Conservation (phyloP, 805 yeast species). For the Wickerhamiella allomyrinae region DNA sequence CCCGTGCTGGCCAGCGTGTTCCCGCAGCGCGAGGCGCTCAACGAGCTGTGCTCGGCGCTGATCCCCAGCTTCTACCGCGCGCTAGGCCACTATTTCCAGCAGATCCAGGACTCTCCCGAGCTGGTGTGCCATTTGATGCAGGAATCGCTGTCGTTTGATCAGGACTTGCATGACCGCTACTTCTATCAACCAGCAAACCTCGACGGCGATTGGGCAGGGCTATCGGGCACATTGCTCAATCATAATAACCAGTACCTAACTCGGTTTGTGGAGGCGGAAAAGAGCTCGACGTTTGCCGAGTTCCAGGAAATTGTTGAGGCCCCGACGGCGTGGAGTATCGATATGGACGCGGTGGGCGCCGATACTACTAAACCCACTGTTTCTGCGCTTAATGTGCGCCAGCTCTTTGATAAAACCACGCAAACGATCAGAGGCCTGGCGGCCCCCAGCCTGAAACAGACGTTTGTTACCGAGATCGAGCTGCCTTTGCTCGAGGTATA, state of each 20-base stretch:
- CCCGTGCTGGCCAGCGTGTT: constrained; percentile 11
- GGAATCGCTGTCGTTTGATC: constrained; percentile 47
- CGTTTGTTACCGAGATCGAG: constrained; percentile 46
- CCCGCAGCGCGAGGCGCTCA: constrained; percentile 21
- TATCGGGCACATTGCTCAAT: constrained; percentile 22
- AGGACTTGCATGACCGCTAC: constrained; percentile 31
- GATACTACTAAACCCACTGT: constrained; percentile 43
- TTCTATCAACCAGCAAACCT: constrained; percentile 31
- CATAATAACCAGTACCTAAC: constrained; percentile 24
- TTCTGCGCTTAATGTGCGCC: constrained; percentile 43
- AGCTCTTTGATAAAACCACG: constrained; percentile 43
- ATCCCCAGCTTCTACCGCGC: constrained; percentile 23
- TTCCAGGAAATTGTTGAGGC: constrained; percentile 29
- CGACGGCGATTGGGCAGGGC: constrained; percentile 31
- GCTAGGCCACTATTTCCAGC: constrained; percentile 8
- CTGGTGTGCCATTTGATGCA: constrained; percentile 43
- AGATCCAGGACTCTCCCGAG: constrained; percentile 26
- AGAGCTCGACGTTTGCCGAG: constrained; percentile 4
- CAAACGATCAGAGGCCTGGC: constrained; percentile 32
- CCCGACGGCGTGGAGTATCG: constrained; percentile 41
- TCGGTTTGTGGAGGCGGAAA: constrained; percentile 42
- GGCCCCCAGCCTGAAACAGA: constrained; percentile 39
- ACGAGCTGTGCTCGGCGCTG: constrained; percentile 34
- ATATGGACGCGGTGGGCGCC: constrained; percentile 36
- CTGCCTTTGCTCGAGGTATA: constrained; percentile 41